Percentiles rank a stretch among this genome's conserved stretches.
phyloP scores from a whole-genome alignment of 2,329 filamentous ascomycete species.

The Claviceps digitariae region DNA sequence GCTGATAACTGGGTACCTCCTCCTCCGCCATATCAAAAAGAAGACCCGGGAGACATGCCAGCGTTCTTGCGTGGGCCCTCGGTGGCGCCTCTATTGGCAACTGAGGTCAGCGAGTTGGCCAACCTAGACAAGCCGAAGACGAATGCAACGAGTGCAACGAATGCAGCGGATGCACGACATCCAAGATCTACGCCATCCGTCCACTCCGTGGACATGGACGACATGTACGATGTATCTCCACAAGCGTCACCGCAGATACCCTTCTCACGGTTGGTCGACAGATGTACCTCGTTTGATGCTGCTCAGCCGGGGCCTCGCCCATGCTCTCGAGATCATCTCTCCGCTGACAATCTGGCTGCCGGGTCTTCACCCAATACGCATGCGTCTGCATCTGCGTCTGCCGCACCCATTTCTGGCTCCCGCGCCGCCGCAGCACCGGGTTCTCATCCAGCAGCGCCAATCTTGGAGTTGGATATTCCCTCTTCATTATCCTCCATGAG shows the following conservation, averaged over 20 bases:
- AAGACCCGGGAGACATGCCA: conserved; percentile 43
- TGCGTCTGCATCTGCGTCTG: background rate
- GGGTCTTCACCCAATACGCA: background rate
- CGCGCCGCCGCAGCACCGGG: background rate
- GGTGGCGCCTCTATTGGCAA: conserved; percentile 22
- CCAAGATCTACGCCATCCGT: conserved; percentile 20
- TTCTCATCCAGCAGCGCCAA: conserved; percentile 2
- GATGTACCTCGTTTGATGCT: background rate
- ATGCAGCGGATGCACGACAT: conserved; percentile 12
- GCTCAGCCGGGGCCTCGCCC: conserved; percentile 6
- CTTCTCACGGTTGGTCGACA: conserved; percentile 1
- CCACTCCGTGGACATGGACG: conserved; percentile 12
- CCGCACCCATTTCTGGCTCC: background rate
- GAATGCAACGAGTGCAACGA: conserved; percentile 9
- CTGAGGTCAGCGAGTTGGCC: conserved; percentile 20
- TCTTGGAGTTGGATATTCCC: conserved; percentile 18
- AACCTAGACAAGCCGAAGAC: conserved; percentile 13
- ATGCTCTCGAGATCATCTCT: conserved; percentile 6
- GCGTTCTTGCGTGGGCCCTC: conserved; percentile 39
- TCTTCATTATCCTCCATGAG: conserved; percentile 8
- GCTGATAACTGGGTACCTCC: conserved; percentile 82
- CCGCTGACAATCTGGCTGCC: background rate
- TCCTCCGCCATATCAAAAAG: conserved; percentile 64
- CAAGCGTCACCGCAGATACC: conserved; percentile 24
- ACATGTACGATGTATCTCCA: conserved; percentile 35